A percentile compares a stretch with the other conserved stretches of the same genome.
Evolutionary conservation across 75 land plant genomes (phyloP).

Genomic region (Cryptomeria japonica): DNA sequence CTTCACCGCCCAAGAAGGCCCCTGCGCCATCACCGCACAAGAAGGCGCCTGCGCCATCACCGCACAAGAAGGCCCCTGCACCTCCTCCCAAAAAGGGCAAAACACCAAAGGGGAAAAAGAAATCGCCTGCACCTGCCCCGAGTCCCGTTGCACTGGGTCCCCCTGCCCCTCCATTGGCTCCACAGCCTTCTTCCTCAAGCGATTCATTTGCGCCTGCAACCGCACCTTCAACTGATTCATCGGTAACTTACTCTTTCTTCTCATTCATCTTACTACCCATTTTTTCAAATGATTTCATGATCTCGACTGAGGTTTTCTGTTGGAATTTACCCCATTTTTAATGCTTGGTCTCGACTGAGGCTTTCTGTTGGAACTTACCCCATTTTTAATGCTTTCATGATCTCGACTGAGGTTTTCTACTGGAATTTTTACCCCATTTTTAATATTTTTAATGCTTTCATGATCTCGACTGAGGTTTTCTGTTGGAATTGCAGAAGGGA

Average conservation of each 20-base stretch:
- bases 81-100: neutral
- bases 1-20: neutral
- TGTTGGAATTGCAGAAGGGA: slow-evolving; percentile 3
- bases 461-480: neutral
- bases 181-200: neutral
- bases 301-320: no score
- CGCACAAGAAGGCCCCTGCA: slow-evolving; percentile 1
- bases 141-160: neutral
- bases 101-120: neutral
- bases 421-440: neutral
- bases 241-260: neutral
- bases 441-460: neutral
- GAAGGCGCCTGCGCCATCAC: neutral
- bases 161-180: slow-evolving; percentile 6
- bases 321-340: neutral
- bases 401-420: neutral
- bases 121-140: neutral
- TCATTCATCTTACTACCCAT: neutral
- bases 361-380: neutral
- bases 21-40: neutral
- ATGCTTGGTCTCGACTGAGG: neutral
- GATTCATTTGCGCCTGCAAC: neutral
- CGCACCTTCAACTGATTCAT: neutral
- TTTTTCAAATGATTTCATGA: neutral
- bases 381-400: neutral